These are phyloP conservation scores for Chaetothyriales sp. DNA, from an alignment of 2,329 filamentous ascomycete genomes.

Conservation along the genomic window DNA sequence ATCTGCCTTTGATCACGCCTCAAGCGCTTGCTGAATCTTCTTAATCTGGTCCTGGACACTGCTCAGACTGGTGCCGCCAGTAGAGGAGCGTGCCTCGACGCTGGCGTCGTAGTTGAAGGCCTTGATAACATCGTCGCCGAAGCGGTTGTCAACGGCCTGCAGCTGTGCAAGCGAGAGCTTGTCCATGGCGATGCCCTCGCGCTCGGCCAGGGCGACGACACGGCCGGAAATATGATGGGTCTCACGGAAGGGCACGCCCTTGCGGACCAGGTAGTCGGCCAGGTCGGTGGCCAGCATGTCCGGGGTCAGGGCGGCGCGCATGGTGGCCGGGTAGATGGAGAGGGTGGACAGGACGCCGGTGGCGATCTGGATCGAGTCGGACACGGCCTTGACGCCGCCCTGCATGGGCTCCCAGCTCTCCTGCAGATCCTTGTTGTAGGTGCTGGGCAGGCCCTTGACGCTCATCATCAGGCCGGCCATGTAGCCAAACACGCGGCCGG, in stretches of 20 bases:
- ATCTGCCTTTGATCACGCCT: too few relatives aligned
- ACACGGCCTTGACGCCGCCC: conserved; percentile 62
- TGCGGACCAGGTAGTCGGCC: conserved; percentile 34
- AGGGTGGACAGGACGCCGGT: conserved; percentile 66
- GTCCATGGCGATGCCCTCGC: conserved; percentile 52
- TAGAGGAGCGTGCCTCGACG: conserved; percentile 62
- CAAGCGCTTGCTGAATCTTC: not conserved
- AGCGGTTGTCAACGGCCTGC: conserved; percentile 50
- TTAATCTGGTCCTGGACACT: conserved; percentile 56
- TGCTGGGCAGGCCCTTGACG: conserved; percentile 58
- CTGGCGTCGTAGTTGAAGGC: conserved; percentile 65
- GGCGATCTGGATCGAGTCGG: conserved; percentile 68
- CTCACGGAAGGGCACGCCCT: conserved; percentile 57
- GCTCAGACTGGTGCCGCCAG: conserved; percentile 62
- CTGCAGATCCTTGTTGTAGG: conserved; percentile 88
- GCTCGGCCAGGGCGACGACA: conserved; percentile 56
- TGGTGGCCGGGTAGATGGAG: conserved; percentile 53
- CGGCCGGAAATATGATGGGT: conserved; percentile 64
- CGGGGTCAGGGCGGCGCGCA: conserved; percentile 62
- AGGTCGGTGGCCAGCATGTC: conserved; percentile 60
- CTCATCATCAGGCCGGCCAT: conserved; percentile 69
- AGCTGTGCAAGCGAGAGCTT: conserved; percentile 52
- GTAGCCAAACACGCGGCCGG: conserved; percentile 61
- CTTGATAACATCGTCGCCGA: conserved; percentile 54
- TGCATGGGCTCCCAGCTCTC: conserved; percentile 76